Evolutionary conservation across 768 basidiomycete genomes (phyloP).

Genomic region (Asterophora parasitica): DNA sequence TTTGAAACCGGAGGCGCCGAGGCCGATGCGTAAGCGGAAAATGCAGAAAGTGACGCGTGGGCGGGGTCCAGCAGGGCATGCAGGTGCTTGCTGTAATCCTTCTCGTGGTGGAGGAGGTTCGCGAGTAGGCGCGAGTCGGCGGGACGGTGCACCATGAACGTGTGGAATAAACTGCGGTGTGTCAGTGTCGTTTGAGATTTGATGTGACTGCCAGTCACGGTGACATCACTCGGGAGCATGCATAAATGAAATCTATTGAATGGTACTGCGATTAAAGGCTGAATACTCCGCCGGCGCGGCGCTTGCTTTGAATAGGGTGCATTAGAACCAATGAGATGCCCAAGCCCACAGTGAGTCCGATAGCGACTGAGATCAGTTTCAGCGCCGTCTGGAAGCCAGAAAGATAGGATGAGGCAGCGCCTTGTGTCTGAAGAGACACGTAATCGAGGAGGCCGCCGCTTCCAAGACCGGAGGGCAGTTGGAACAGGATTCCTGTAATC

Average conservation of each 20-base stretch:
- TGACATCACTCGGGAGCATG: no score
- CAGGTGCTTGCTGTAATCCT: constrained; percentile 64
- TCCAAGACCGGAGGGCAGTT: constrained; percentile 77
- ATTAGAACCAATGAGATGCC: constrained; percentile 66
- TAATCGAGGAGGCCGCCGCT: constrained; percentile 77
- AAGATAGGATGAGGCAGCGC: constrained; percentile 51
- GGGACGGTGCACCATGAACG: constrained; percentile 14
- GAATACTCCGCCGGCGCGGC: constrained; percentile 56
- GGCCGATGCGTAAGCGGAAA: constrained; percentile 64
- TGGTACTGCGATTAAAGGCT: constrained; percentile 38
- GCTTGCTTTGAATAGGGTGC: constrained; percentile 56
- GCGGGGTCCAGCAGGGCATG: constrained; percentile 53
- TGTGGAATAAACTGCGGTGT: no score
- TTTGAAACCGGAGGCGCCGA: constrained; percentile 51
- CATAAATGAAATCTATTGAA: no score
- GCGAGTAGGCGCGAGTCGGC: constrained; percentile 68
- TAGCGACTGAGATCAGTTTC: constrained; percentile 71
- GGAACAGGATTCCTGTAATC: constrained; percentile 80
- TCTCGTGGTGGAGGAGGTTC: constrained; percentile 65
- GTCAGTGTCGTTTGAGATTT: no score
- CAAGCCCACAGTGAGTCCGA: constrained; percentile 77
- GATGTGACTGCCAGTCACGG: no score
- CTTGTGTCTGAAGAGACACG: constrained; percentile 49
- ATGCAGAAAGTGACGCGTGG: constrained; percentile 64
- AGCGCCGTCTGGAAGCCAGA: constrained; percentile 73